These are phyloP conservation scores for Dothiorella sarmentorum DNA, from an alignment of 2,329 filamentous ascomycete species.

Conservation along the genomic window DNA sequence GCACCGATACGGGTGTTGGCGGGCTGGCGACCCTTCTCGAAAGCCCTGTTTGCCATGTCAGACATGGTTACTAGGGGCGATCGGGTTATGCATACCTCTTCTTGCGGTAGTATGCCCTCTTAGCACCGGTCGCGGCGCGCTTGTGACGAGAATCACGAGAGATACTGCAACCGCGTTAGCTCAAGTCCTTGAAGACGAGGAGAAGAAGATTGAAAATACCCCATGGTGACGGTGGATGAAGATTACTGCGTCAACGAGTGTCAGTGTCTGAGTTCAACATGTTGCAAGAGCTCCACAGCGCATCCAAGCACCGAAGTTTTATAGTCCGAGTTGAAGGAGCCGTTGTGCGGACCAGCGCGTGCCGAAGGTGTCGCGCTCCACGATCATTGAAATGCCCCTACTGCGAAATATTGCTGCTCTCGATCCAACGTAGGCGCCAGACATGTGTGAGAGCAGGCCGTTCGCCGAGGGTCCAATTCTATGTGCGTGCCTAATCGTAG, in stretches of 20 bases:
- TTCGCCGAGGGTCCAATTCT: not conserved
- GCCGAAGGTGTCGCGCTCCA: not conserved
- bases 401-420: not conserved
- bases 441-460: not conserved
- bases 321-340: not conserved
- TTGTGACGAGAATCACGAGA: slow-evolving; percentile 99
- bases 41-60: slow-evolving; percentile 72
- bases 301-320: not conserved
- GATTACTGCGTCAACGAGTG: slow-evolving; percentile 25
- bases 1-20: slow-evolving; percentile 98
- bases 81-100: slow-evolving; percentile 59
- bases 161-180: slow-evolving; percentile 64
- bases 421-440: not conserved
- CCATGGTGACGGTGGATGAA: slow-evolving; percentile 52
- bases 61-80: slow-evolving; percentile 55
- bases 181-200: slow-evolving; percentile 13
- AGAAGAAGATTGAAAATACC: slow-evolving; percentile 39
- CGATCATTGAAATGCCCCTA: not conserved
- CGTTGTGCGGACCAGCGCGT: not conserved
- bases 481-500: not conserved
- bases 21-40: slow-evolving; percentile 99
- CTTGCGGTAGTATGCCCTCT: slow-evolving; percentile 61
- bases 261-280: not conserved
- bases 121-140: slow-evolving; percentile 98
- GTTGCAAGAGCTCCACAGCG: not conserved